Base-by-base conservation (phyloP, 305 asterid species). In the Ajuga reptans region DNA sequence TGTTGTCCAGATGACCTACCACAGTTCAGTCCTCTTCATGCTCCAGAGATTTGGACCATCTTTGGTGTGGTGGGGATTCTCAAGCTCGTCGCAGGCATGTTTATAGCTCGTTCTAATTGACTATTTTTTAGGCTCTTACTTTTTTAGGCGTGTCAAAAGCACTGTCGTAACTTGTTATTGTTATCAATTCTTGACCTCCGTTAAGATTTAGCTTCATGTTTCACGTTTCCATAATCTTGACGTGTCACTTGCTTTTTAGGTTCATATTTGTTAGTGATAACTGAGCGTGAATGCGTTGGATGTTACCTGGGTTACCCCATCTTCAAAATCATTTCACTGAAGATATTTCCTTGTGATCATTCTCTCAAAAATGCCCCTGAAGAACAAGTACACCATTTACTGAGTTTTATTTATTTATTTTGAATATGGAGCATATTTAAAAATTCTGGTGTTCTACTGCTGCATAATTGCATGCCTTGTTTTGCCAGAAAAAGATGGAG, bases 41-140 rank as follows among this genome's bases (percentile, higher is more conserved):
- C 83, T 75, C 95, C 96, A 1, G 84, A 83, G 68, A 85, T 83
- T 67, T 84, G 80, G 73, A 82, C 87, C 5, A 79, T 93, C 69
- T 93, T 80, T 63, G 97, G 97, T 67, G 88, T 93, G 18, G 78
- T 91, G 72, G 99, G 99, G 64, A 77, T 82, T 77, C 78, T 91
- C 69, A 93, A 89, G 84, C 89, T 93, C 12, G 54, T 84, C 42
- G 85, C 91, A 83, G 96, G 99, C 79, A 79, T 69, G 87, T 47
- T 62, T 61, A 1, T 41, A 1, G 69, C 0, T 34, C 60, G 46
- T 74, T 41, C 36, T 31, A 31, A 3, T 31, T 31, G 6, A 3
- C 0, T 31, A 1, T 31, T 31, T 31, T 3, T 31, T 31, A 31
- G 27, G 27, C 27, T 31, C 36, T 31, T 31, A 5, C 36, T 31